A percentile compares a stretch with the other conserved stretches of the same genome.
These are phyloP conservation scores for Petrea volubilis DNA, from an alignment of 257 asterid species.

Conservation along the genomic window DNA sequence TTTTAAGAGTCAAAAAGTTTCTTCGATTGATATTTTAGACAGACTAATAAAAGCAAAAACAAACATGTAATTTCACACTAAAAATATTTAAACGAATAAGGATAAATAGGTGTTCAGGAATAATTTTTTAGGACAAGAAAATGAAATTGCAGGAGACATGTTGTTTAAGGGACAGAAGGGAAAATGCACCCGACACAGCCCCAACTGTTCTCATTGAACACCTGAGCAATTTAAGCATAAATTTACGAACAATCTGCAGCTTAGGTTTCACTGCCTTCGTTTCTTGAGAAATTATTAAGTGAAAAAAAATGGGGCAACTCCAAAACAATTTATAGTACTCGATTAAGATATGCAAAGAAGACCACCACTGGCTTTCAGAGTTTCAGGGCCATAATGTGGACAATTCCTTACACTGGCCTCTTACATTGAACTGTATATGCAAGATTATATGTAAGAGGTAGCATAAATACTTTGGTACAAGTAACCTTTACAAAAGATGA, in stretches of 20 bases:
- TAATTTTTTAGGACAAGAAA: too few species aligned
- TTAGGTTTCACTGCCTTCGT: not conserved
- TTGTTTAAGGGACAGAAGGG: not conserved
- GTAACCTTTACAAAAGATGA: not conserved
- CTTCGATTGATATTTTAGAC: not conserved
- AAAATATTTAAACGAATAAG: too few species aligned
- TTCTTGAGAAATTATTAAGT: not conserved
- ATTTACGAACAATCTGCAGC: not conserved
- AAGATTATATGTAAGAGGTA: not conserved
- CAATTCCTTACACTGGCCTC: slow-evolving; percentile 5
- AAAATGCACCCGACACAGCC: not conserved
- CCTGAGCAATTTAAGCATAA: too few species aligned
- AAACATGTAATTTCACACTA: too few species aligned
- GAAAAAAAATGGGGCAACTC: not conserved
- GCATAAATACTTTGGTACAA: not conserved
- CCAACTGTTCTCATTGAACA: too few species aligned
- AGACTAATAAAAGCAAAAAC: too few species aligned
- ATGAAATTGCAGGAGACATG: not conserved
- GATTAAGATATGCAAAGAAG: not conserved
- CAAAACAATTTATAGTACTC: not conserved
- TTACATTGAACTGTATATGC: not conserved
- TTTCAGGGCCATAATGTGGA: not conserved
- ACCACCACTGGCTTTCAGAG: not conserved
- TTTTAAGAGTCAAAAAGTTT: not conserved
- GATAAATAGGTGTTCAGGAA: too few species aligned